Evolutionary conservation across 805 yeast genomes (phyloP), one percentile per base, ranked within the genome.

Genomic region (Wickerhamiella parazyma): DNA sequence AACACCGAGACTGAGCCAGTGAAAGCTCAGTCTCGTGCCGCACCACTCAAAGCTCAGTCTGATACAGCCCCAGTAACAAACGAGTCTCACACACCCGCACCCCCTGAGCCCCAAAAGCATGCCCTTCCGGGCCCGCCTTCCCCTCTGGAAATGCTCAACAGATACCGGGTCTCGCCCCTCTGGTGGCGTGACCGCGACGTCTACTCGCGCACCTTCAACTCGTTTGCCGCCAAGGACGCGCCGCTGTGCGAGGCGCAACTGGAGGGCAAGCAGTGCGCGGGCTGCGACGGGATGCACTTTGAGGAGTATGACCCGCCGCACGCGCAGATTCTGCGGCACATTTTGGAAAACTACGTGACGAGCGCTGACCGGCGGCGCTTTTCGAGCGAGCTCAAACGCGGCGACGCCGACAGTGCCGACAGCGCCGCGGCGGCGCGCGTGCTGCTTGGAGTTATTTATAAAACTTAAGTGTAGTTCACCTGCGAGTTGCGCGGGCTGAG

Each of bases 161-260:
- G 48, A 20, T 50, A 51, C 44, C 47, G 57, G 16, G 42, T 50
- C 40, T 39, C 47, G 11, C 51, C 51, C 14, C 19, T 46, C n/a
- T 44, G 34, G 18, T 6, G 14, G 4, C 19, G 39, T 20, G 18
- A 34, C 25, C 10, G 34, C 11, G 28, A 40, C 24, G 48, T 48
- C 39, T 50, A 50, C 31, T 33, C 51, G 16, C 41, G 48, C 8
- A 35, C 47, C 18, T 54, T 43, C 38, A 54, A 54, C 35, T 45
- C 50, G 14, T 24, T 44, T 33, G 52, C 48, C 26, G 54, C 50
- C 4, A 18, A 17, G 7, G 44, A 42, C 35, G 36, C 45, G 6
- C 31, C n/a, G 11, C 25, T 48, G 17, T 54, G 58, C 43, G 17
- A n/a, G 16, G 31, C n/a, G 5, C 55, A 51, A 37, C 41, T 42